Evolutionary conservation across 2,329 filamentous ascomycete genomes (phyloP), one percentile per base, ranked within the genome.

Genomic region (Pseudogymnoascus pannorum): DNA sequence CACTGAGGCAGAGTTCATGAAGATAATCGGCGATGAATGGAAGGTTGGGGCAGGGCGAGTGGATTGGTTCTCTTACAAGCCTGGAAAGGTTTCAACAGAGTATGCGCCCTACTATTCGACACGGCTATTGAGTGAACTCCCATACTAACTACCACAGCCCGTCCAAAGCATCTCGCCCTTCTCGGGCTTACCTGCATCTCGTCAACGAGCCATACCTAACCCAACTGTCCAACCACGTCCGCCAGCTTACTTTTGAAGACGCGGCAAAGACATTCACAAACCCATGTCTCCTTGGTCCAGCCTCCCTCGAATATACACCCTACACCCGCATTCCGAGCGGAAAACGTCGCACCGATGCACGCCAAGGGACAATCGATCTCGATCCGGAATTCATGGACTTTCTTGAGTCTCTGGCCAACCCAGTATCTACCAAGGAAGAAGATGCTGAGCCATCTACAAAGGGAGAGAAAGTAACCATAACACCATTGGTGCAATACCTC

Each of bases 321-420:
- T 96, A 92, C 76, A 90, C 91, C 66, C 92, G 92, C 69, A 83
- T 91, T 1, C 91, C 93, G 1, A 84, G 84, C 63, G 83, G 81
- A 35, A 91, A 90, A 72, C 84, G 84, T 58, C 86, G 91, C 33
- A 84, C 85, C 60, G 94, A 99, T 77, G 85, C 86, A 60, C 87
- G 92, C 12, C 91, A 96, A 72, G 94, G 93, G 60, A 96, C 92
- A 2, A 97, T 99, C 67, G 94, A 99, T 69, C 92, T 96, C 72
- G 94, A 99, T 70, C 86, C 91, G 0, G 94, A 97, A 68, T 99
- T 97, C 69, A 95, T 97, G 78, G 86, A 87, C 24, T 99, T 97
- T 72, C 81, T 99, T 6, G 89, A 95, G 72, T 88, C 84, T 60
- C 81, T 97, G 54, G 95, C 92, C 1, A 91, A 95, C 67, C 83